These are phyloP conservation scores for Pyrus betulifolia DNA, from an alignment of 306 rosid species.

Conservation along the genomic window DNA sequence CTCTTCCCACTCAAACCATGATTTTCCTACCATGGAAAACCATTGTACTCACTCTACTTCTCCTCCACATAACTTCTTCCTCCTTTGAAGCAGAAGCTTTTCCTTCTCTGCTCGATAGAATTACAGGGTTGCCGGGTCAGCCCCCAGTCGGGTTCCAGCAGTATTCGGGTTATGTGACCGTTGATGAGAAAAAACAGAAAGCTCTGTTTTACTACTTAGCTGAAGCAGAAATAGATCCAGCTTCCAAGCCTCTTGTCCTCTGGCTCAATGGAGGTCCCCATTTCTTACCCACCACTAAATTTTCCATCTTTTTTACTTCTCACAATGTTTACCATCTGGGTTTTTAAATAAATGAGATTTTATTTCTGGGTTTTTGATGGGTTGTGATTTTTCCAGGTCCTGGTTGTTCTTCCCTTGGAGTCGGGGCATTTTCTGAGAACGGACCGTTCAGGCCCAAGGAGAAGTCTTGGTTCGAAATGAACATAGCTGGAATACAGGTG, in stretches of 20 bases:
- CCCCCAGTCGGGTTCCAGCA: constrained; percentile 69
- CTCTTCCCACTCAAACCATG: constrained; percentile 9
- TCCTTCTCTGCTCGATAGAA: constrained; percentile 32
- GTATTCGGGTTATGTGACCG: constrained; percentile 67
- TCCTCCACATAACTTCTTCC: constrained; percentile 25
- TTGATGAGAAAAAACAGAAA: constrained; percentile 49
- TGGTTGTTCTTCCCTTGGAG: constrained; percentile 62
- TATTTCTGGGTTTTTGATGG: neutral
- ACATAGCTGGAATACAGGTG: constrained; percentile 52
- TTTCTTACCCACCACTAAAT: neutral
- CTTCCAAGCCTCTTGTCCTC: constrained; percentile 84
- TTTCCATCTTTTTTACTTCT: neutral
- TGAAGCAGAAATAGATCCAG: constrained; percentile 63
- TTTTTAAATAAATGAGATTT: neutral
- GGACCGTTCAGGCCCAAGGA: constrained; percentile 57
- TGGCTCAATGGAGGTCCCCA: constrained; percentile 61
- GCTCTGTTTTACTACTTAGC: constrained; percentile 76
- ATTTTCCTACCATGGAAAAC: constrained; percentile 20
- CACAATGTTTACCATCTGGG: neutral
- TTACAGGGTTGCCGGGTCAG: constrained; percentile 63
- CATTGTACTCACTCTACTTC: constrained; percentile 23
- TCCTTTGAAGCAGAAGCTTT: constrained; percentile 13
- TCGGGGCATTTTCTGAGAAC: constrained; percentile 55
- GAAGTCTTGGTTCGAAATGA: constrained; percentile 30
- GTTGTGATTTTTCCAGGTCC: constrained; percentile 34